A percentile compares a stretch with the other conserved stretches of the same genome.
phyloP scores from a whole-genome alignment of 2,329 filamentous ascomycete genomes.

The Claviceps sorghi region DNA sequence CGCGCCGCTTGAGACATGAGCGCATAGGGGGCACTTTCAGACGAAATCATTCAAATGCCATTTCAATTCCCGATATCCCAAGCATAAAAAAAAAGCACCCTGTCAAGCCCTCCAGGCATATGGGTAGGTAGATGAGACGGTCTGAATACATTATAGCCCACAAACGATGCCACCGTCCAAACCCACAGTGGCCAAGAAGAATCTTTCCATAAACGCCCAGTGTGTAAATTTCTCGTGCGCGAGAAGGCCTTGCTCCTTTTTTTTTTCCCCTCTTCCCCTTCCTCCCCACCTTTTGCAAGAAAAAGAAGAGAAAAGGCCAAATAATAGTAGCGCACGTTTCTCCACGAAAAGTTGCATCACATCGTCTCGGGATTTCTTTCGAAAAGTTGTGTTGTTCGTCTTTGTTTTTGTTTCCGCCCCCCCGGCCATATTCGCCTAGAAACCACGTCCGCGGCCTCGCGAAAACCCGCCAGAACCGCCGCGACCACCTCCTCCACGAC shows the following conservation, averaged over 20 bases:
- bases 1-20: too few relatives aligned
- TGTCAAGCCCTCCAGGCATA: neutral
- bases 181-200: slow-evolving; percentile 4
- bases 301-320: neutral
- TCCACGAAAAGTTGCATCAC: neutral
- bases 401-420: neutral
- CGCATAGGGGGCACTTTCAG: too few relatives aligned
- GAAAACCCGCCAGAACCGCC: slow-evolving; percentile 26
- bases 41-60: neutral
- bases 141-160: neutral
- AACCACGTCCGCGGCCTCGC: slow-evolving; percentile 20
- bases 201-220: slow-evolving; percentile 5
- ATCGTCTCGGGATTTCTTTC: neutral
- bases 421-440: slow-evolving; percentile 13
- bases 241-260: neutral
- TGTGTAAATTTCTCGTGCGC: slow-evolving; percentile 3
- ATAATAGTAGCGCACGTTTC: neutral
- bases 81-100: neutral
- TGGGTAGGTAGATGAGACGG: slow-evolving; percentile 1
- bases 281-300: too few relatives aligned
- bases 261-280: neutral
- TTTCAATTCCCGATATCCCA: slow-evolving; percentile 4
- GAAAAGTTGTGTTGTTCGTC: neutral
- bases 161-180: slow-evolving; percentile 1
- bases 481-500: slow-evolving; percentile 2